phyloP scores from a whole-genome alignment of 2,329 filamentous ascomycete species.

The Verticillium albo-atrum region DNA sequence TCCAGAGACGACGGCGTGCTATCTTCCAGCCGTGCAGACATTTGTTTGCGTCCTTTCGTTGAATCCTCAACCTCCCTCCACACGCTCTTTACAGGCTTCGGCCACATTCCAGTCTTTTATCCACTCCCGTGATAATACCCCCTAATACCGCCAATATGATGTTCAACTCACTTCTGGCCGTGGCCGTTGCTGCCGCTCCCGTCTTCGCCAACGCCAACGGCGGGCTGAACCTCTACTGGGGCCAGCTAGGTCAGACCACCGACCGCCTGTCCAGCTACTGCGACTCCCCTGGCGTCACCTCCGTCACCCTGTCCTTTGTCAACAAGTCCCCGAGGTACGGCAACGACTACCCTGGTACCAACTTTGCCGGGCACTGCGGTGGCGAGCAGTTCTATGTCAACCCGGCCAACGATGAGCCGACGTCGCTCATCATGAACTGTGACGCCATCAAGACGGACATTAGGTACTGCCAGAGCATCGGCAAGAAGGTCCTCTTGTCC shows the following conservation, averaged over 20 bases:
- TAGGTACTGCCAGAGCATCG: conserved; percentile 32
- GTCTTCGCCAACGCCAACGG: conserved; percentile 16
- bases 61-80: conserved; percentile 17
- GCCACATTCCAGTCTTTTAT: conserved; percentile 27
- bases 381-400: conserved; percentile 17
- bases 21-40: conserved; percentile 11
- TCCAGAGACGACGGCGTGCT: conserved; percentile 9
- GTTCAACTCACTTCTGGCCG: conserved; percentile 19
- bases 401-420: conserved; percentile 11
- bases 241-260: conserved; percentile 20
- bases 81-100: conserved; percentile 28
- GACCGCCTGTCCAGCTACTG: conserved; percentile 30
- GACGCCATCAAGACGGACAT: conserved; percentile 31
- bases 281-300: conserved; percentile 27
- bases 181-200: conserved; percentile 15
- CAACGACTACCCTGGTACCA: conserved; percentile 29
- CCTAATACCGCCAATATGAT: conserved; percentile 11
- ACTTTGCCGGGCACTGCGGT: conserved; percentile 35
- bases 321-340: conserved; percentile 31
- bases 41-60: conserved; percentile 29
- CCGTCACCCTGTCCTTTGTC: conserved; percentile 32
- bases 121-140: neutral
- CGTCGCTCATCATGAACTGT: conserved; percentile 30
- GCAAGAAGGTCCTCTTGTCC: conserved; percentile 38
- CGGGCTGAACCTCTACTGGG: conserved; percentile 36